Percentiles rank a stretch among this genome's conserved stretches.
Evolutionary conservation across 2,329 filamentous ascomycete genomes (phyloP).

Genomic region (Ceratocystis cubensis): DNA sequence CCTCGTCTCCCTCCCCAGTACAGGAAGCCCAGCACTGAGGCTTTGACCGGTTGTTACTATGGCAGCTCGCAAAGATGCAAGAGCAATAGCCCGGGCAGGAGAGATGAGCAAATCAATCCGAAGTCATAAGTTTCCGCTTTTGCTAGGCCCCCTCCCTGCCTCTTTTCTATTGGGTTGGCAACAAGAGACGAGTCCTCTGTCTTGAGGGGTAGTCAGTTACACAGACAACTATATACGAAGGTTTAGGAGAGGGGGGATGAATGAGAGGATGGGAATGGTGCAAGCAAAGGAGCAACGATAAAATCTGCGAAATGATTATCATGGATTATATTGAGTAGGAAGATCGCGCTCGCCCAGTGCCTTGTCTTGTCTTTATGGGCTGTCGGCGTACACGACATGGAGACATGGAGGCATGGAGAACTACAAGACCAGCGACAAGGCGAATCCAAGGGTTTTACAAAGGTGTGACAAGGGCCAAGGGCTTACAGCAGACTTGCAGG

Average conservation of each 20-base stretch:
- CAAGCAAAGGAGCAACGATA: neutral
- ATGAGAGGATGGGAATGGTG: too few relatives aligned
- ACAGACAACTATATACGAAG: neutral
- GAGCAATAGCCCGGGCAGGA: neutral
- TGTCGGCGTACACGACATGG: constrained; percentile 1
- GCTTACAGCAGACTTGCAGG: neutral
- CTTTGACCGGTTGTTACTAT: neutral
- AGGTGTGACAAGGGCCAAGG: neutral
- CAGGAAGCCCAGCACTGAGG: neutral
- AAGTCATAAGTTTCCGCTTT: neutral
- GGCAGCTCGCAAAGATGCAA: neutral
- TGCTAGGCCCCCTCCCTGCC: too few relatives aligned
- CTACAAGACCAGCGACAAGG: neutral
- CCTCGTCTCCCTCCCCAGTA: too few relatives aligned
- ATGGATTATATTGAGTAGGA: neutral
- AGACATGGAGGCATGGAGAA: neutral
- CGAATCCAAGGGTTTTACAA: neutral
- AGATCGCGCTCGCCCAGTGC: neutral
- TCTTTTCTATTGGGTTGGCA: neutral
- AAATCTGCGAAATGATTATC: neutral
- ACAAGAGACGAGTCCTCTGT: neutral
- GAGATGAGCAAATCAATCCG: constrained; percentile 2
- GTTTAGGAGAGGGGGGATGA: neutral
- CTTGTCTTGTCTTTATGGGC: neutral
- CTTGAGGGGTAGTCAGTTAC: neutral